Base-by-base conservation (phyloP, 129 eudicot species). In the Arctium lappa region DNA sequence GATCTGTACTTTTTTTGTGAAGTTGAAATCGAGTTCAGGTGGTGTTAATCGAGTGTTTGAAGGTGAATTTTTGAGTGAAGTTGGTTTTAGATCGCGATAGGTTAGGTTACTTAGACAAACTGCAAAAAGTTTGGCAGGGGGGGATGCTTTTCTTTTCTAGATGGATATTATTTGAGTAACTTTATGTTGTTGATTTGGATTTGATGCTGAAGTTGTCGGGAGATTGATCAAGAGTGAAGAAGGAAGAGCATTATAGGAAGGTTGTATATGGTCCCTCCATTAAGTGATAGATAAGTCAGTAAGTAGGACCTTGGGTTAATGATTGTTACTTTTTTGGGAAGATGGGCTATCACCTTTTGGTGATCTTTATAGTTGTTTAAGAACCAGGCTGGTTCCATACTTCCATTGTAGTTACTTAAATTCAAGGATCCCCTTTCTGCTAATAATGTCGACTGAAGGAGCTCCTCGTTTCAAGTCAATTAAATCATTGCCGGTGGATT, bases 401-500 rank as follows among this genome's bases (percentile, higher is more conserved):
- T 62, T 69, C 62, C 12, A 77, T 75, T 81, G 34, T 68, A 60
- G 89, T 50, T 76, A 13, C 34, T 37, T 70, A 32, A 56, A 38
- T 32, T 75, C 36, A 53, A 76, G 73, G 77, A 70, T 69, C 69
- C 33, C 15, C 15, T 8, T 83, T 81, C 16, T 33, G 82, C 31
- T 76, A 70, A 82, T 80, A 78, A 93, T 94, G 98, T 81, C 92
- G 13, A 71, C 77, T 66, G 90, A 56, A 73, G 90, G 74, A 69
- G 69, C 74, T 30, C 85, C 86, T 63, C 82, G 86, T 40, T 83
- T 90, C 80, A 89, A 90, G 70, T 84, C 94, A 2, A 90, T 94
- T 63, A 90, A 94, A 69, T 94, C 98, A 1, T 71, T 91, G 93
- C 97, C 98, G 32, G 97, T 79, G 30, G 94, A 91, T 75, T 90